Conservation (phyloP, 148 eudicot genomes). For the Cornus suecica region DNA sequence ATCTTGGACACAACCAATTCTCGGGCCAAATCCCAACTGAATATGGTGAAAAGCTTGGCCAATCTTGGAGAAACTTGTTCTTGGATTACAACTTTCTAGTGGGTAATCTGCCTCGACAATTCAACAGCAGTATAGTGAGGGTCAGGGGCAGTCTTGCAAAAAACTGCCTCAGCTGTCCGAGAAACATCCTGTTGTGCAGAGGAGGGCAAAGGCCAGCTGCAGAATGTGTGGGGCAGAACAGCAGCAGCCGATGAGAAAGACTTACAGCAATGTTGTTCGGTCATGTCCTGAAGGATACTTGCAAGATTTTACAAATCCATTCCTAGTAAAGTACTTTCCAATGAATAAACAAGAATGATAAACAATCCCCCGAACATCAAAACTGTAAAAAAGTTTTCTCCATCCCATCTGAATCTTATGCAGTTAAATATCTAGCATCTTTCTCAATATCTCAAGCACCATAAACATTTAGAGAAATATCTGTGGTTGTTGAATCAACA, state of each 20-base stretch:
- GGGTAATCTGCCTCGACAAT: conserved; percentile 53
- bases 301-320: not conserved
- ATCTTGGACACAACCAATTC: conserved; percentile 55
- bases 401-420: not conserved
- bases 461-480: not conserved
- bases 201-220: conserved; percentile 72
- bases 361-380: too few relatives aligned
- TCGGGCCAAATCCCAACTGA: conserved; percentile 53
- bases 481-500: not conserved
- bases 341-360: too few relatives aligned
- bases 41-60: conserved; percentile 43
- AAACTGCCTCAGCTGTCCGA: conserved; percentile 66
- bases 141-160: conserved; percentile 51
- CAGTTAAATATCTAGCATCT: not conserved
- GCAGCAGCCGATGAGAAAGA: not conserved
- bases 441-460: not conserved
- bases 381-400: not conserved
- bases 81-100: conserved; percentile 59
- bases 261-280: not conserved
- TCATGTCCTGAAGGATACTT: not conserved
- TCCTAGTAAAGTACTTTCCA: not conserved
- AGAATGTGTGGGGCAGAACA: conserved; percentile 25
- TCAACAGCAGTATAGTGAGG: conserved; percentile 12
- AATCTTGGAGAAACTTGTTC: conserved; percentile 50
- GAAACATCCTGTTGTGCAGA: conserved; percentile 33